A percentile compares a stretch with the other conserved stretches of the same genome.
Evolutionary conservation across 176 grass and related monocot genomes (phyloP).

Genomic region (Metroxylon sagu): DNA sequence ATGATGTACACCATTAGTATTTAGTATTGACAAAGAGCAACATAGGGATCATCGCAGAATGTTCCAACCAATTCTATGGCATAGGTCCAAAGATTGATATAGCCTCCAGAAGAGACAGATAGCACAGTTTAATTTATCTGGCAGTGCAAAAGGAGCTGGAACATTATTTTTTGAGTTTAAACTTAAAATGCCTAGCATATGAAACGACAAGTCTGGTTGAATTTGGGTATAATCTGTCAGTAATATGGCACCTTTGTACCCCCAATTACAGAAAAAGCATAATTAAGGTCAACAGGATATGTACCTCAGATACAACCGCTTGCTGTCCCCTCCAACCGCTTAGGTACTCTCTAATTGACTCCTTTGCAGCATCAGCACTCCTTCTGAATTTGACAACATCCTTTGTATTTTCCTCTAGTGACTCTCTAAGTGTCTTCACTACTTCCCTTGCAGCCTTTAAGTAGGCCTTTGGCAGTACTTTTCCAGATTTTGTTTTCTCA

Average conservation of each 20-base stretch:
- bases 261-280: not conserved
- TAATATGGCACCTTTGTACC: not conserved
- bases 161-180: too few species aligned
- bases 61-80: too few species aligned
- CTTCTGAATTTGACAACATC: conserved; percentile 67
- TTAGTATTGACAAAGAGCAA: too few species aligned
- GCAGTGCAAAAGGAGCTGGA: too few species aligned
- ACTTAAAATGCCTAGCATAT: too few species aligned
- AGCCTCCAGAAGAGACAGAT: too few species aligned
- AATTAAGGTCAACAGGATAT: not conserved
- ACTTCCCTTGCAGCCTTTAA: conserved; percentile 84
- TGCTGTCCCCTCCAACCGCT: conserved; percentile 63
- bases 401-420: conserved; percentile 48
- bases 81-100: too few species aligned
- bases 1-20: too few species aligned
- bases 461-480: conserved; percentile 79
- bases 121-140: too few species aligned
- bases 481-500: conserved; percentile 76
- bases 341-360: conserved; percentile 69
- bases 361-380: conserved; percentile 74
- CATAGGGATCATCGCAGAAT: too few species aligned
- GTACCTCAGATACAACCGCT: conserved; percentile 58
- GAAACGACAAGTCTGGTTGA: too few species aligned
- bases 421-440: conserved; percentile 80
- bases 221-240: too few species aligned